These are phyloP conservation scores for Thuidium tamariscinum DNA, from an alignment of 225 moss, liverwort and hornwort species.

Conservation along the genomic window DNA sequence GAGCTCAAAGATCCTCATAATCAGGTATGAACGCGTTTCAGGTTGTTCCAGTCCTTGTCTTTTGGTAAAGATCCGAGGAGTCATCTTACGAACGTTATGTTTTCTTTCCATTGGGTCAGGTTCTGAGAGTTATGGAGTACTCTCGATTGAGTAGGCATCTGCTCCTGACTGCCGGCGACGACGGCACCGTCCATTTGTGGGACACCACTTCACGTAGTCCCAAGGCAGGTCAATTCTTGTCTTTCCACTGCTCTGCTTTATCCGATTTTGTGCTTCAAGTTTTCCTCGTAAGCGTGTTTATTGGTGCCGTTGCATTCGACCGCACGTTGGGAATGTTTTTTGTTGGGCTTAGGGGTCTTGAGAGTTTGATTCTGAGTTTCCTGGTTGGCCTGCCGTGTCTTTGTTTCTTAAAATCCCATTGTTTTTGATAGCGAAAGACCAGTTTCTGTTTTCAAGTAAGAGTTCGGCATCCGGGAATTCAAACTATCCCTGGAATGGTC, in stretches of 20 bases:
- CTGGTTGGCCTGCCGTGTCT: not conserved
- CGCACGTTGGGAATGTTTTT: not conserved
- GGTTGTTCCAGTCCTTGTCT: not conserved
- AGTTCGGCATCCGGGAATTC: not conserved
- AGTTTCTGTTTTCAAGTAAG: not conserved
- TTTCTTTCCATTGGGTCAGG: constrained; percentile 27
- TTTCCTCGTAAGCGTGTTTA: not conserved
- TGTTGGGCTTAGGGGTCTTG: not conserved
- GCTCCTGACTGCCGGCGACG: constrained; percentile 96
- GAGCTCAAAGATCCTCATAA: constrained; percentile 96
- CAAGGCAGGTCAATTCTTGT: constrained; percentile 88
- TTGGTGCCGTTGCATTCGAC: not conserved
- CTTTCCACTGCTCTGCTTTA: not conserved
- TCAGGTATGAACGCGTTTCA: constrained; percentile 42
- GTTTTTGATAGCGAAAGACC: not conserved
- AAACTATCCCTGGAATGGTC: not conserved
- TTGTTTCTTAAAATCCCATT: not conserved
- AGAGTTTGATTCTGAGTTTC: not conserved
- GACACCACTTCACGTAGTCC: constrained; percentile 98
- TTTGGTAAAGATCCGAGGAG: not conserved
- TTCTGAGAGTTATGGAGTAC: constrained; percentile 99
- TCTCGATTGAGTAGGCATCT: constrained; percentile 99
- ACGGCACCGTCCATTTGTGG: constrained; percentile 98
- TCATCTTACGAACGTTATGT: not conserved
- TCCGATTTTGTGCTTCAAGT: not conserved